A percentile compares a stretch with the other conserved stretches of the same genome.
Evolutionary conservation across 202 grass and related monocot species (phyloP).

Genomic region (Schoenoplectus triqueter): DNA sequence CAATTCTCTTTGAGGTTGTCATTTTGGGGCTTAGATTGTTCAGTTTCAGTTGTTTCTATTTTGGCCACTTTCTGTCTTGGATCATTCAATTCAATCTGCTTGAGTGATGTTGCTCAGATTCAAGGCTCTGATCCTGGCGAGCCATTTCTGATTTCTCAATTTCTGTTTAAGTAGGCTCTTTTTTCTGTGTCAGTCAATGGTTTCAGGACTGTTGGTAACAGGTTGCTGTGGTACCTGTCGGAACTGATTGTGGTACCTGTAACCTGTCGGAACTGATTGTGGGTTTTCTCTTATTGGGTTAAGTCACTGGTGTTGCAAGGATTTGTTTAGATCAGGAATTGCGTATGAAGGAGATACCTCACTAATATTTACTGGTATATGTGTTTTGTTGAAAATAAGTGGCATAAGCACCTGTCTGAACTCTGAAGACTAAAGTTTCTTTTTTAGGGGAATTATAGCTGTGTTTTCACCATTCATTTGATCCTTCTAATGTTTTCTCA

Average conservation of each 20-base stretch:
- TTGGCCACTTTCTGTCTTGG: not conserved
- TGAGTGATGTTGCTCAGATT: not conserved
- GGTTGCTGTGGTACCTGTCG: not conserved
- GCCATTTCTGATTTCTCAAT: not conserved
- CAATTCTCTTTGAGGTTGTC: not conserved
- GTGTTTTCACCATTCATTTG: not conserved
- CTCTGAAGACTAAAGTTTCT: not conserved
- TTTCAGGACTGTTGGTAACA: not conserved
- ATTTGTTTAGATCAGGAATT: not conserved
- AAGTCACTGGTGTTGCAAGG: not conserved
- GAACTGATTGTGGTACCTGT: not conserved
- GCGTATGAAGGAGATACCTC: not conserved
- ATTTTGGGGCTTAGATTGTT: not conserved
- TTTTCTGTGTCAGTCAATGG: not conserved
- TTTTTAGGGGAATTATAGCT: not conserved
- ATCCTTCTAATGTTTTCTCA: not conserved
- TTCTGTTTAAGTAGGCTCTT: conserved; percentile 16
- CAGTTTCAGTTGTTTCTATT: not conserved
- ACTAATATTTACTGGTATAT: not conserved
- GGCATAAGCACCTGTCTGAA: not conserved
- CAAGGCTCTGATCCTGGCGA: not conserved
- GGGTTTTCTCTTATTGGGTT: conserved; percentile 13
- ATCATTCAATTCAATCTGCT: not conserved
- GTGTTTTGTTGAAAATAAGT: not conserved
- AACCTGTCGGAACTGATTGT: not conserved